Percentiles rank a stretch among this genome's conserved stretches.
phyloP scores from a whole-genome alignment of 2,329 filamentous ascomycete species.

The Fusarium verticillioides region DNA sequence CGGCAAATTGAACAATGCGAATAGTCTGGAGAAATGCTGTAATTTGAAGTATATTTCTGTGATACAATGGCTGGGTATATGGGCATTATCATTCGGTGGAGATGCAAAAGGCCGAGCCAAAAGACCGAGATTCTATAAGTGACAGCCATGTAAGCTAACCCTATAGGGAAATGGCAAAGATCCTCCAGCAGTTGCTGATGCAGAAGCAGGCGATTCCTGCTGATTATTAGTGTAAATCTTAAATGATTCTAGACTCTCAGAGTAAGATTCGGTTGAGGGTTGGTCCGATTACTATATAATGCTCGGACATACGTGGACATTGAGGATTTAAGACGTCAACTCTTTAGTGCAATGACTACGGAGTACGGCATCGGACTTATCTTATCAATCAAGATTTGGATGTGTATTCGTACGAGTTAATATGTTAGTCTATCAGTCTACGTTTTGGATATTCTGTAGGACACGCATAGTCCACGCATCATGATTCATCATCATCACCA shows the following conservation, averaged over 20 bases:
- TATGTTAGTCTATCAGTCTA: background rate
- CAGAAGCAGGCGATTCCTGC: background rate
- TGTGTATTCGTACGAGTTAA: background rate
- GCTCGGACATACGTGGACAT: background rate
- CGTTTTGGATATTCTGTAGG: background rate
- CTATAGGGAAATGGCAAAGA: background rate
- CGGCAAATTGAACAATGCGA: slow-evolving; percentile 17
- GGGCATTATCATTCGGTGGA: background rate
- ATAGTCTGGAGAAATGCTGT: background rate
- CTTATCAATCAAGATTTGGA: background rate
- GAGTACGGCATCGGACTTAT: background rate
- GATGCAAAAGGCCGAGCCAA: slow-evolving; percentile 30
- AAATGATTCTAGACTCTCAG: background rate
- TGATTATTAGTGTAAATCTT: background rate
- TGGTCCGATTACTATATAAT: slow-evolving; percentile 6
- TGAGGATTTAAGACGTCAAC: background rate
- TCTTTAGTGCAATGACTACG: background rate
- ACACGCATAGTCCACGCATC: background rate
- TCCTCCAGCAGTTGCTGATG: background rate
- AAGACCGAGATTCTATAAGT: slow-evolving; percentile 27
- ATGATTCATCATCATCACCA: slow-evolving; percentile 1
- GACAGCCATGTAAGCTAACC: slow-evolving; percentile 5
- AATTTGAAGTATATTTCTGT: background rate
- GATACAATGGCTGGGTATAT: background rate
- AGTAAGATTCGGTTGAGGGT: slow-evolving; percentile 24